Conservation (phyloP, 805 yeast species). For the Saccharomycopsis selenospora region DNA sequence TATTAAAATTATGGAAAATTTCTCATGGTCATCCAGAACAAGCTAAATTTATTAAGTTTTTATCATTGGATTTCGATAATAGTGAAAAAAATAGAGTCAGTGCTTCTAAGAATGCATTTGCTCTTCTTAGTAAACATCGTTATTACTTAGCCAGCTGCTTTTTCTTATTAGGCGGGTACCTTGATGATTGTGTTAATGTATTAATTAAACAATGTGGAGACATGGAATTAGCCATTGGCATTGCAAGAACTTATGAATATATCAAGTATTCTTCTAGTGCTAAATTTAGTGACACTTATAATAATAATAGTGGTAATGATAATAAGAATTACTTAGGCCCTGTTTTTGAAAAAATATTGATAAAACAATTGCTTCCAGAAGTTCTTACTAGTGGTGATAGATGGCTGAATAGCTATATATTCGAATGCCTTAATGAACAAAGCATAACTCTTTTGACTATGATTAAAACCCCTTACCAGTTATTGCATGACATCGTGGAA, state of each 20-base stretch:
- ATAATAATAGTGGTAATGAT: conserved; percentile 16
- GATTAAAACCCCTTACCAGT: conserved; percentile 42
- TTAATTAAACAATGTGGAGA: conserved; percentile 62
- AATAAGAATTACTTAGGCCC: conserved; percentile 39
- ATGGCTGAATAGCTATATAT: conserved; percentile 79
- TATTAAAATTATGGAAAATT: conserved; percentile 80
- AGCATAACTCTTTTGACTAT: conserved; percentile 55
- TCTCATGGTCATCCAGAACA: conserved; percentile 71
- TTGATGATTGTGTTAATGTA: conserved; percentile 73
- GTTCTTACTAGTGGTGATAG: conserved; percentile 61
- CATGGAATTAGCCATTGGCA: conserved; percentile 66
- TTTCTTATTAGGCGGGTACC: conserved; percentile 68
- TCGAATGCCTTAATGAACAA: conserved; percentile 53
- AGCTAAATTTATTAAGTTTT: conserved; percentile 69
- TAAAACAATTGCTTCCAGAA: conserved; percentile 42
- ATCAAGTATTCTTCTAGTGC: neutral
- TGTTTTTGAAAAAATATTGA: conserved; percentile 42
- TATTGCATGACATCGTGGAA: conserved; percentile 26
- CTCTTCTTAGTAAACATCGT: conserved; percentile 79
- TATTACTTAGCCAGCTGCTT: conserved; percentile 83
- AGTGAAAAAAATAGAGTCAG: conserved; percentile 76
- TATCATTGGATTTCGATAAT: conserved; percentile 67
- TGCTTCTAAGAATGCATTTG: conserved; percentile 89
- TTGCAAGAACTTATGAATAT: conserved; percentile 67
- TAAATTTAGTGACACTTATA: neutral